Conservation (phyloP, 2,329 filamentous ascomycete species). For the Tympanopsis confertula region DNA sequence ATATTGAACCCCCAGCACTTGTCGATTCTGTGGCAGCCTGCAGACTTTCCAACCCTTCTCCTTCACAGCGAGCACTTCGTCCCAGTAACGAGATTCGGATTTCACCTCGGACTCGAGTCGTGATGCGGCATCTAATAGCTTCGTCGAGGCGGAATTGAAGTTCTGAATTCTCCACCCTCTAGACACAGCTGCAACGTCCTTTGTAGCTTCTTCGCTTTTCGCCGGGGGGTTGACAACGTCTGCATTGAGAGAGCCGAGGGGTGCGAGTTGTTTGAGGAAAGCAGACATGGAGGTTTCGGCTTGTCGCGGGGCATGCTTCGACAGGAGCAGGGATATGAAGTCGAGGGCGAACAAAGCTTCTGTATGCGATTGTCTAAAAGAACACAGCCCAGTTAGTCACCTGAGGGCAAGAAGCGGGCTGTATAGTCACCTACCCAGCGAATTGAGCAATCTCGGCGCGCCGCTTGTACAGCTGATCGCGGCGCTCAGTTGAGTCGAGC, state of each 20-base stretch:
- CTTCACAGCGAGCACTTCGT: not conserved
- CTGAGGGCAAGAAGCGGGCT: not conserved
- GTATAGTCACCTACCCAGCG: constrained; percentile 18
- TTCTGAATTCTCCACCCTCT: not conserved
- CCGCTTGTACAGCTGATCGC: constrained; percentile 26
- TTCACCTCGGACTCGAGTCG: not conserved
- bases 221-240: not conserved
- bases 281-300: constrained; percentile 1
- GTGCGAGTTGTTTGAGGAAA: not conserved
- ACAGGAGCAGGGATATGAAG: constrained; percentile 1
- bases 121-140: not conserved
- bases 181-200: not conserved
- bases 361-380: constrained; percentile 25
- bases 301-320: not conserved
- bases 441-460: constrained; percentile 29
- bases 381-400: constrained; percentile 1
- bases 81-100: not conserved
- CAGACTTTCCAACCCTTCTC: not conserved
- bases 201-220: not conserved
- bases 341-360: constrained; percentile 14
- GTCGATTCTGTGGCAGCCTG: not conserved
- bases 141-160: not conserved
- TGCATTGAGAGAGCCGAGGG: not conserved
- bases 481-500: constrained; percentile 20
- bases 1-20: not conserved